Evolutionary conservation across 306 rosid genomes (phyloP), one percentile per base, ranked within the genome.

Genomic region (Comarum palustre): DNA sequence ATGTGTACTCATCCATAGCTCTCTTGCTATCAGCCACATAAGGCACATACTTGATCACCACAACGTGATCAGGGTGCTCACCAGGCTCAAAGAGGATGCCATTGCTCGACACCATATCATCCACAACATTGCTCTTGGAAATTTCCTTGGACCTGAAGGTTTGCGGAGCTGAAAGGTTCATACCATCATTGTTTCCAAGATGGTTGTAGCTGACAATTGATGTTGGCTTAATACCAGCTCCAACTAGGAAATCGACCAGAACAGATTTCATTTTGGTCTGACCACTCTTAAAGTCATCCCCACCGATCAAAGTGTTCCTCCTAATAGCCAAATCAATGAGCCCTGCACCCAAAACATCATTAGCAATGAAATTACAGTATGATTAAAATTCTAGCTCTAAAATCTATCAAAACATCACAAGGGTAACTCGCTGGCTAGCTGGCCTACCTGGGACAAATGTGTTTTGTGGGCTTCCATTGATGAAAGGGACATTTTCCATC

Each of bases 171-270:
- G 99, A 94, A 67, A 94, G 96, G 66, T 94, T 94, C 99, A 94
- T 91, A 3, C 99, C 99, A 52, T 94, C 99, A 72, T 94, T 94
- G 93, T 94, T 94, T 72, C 99, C 99, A 52, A 94, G 81, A 83
- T 94, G 99, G 78, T 94, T 94, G 86, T 94, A 94, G 86, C 99
- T 94, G 90, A 89, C 99, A 31, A 94, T 94, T 50, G 99, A 87
- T 31, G 99, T 94, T 79, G 99, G 99, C 97, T 94, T 94, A 78
- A 94, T 94, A 59, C 99, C 99, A 82, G 99, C 99, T 25, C 99
- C 99, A 22, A 94, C 99, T 62, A 94, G 99, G 83, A 91, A 94
- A 83, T 94, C 99, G 8, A 94, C 99, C 81, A 94, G 59, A n/a
- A 91, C 97, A 68, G 97, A 94, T 79, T 94, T 94, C 91, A 94